Evolutionary conservation across 1,284 basidiomycete genomes (phyloP).

Genomic region (Albatrellus sp.): DNA sequence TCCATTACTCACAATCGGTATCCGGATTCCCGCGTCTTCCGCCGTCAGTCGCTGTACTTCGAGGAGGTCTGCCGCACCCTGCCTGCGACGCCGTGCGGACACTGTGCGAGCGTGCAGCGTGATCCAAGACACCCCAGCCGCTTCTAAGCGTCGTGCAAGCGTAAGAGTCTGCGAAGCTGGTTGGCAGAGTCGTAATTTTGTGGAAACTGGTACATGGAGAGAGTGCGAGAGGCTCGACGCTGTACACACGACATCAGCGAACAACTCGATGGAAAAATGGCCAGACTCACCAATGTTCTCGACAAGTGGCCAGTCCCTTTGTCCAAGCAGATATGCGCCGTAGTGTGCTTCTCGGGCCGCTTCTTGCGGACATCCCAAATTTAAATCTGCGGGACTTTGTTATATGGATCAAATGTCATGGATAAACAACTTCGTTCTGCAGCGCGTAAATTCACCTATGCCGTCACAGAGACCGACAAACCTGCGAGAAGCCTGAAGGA

Average conservation of each 20-base stretch:
- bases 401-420: constrained; percentile 4
- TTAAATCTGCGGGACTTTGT: constrained; percentile 30
- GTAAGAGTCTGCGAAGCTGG: constrained; percentile 40
- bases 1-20: constrained; percentile 65
- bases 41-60: constrained; percentile 41
- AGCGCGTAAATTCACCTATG: constrained; percentile 33
- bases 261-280: background rate
- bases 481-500: constrained; percentile 45
- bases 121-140: constrained; percentile 50
- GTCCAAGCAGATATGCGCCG: constrained; percentile 60
- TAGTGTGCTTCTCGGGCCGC: constrained; percentile 53
- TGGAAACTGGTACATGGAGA: constrained; percentile 47
- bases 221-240: constrained; percentile 48
- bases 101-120: constrained; percentile 64
- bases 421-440: background rate
- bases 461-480: constrained; percentile 48
- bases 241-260: constrained; percentile 14
- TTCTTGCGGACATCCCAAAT: constrained; percentile 62
- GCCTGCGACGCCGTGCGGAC: constrained; percentile 49
- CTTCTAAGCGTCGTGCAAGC: constrained; percentile 43
- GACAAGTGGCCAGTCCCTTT: constrained; percentile 59
- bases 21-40: constrained; percentile 21
- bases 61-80: constrained; percentile 54
- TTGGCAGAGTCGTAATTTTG: constrained; percentile 37
- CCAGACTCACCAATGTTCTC: constrained; percentile 38